Conservation (phyloP, 495 filamentous ascomycete species). For the Stereocaulon alpinum region DNA sequence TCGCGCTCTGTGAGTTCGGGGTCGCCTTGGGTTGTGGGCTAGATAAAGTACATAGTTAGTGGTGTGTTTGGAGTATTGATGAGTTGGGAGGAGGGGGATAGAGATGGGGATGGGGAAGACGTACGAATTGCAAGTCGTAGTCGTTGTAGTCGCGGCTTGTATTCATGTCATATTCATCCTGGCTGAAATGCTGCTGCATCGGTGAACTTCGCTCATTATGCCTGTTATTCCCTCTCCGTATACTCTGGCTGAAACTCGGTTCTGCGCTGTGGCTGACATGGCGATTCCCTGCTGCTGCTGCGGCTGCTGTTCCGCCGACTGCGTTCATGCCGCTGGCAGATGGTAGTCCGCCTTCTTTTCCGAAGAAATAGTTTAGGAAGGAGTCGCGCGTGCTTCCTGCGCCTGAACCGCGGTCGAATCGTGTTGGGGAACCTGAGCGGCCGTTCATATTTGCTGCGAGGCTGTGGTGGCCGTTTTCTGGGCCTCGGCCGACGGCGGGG, state of each 20-base stretch:
- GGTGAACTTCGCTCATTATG: slow-evolving; percentile 29
- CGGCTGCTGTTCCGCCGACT: slow-evolving; percentile 30
- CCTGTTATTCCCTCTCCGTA: slow-evolving; percentile 62
- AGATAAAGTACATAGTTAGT: slow-evolving; percentile 31
- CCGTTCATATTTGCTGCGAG: slow-evolving; percentile 62
- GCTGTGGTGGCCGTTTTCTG: slow-evolving; percentile 39
- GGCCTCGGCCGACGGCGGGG: slow-evolving; percentile 57
- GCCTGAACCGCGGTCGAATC: slow-evolving; percentile 39
- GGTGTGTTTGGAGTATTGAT: slow-evolving; percentile 30
- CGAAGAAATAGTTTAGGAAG: slow-evolving; percentile 97
- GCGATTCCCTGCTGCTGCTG: slow-evolving; percentile 38
- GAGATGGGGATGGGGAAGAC: slow-evolving; percentile 22
- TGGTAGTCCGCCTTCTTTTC: slow-evolving; percentile 67
- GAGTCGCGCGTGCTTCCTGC: slow-evolving; percentile 59
- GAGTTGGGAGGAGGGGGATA: background rate
- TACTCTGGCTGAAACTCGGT: slow-evolving; percentile 71
- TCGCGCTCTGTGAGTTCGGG: slow-evolving; percentile 90
- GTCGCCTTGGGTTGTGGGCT: slow-evolving; percentile 34
- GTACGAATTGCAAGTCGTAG: slow-evolving; percentile 50
- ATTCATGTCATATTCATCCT: slow-evolving; percentile 38
- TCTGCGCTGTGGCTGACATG: slow-evolving; percentile 67
- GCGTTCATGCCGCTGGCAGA: slow-evolving; percentile 29
- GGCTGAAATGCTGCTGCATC: slow-evolving; percentile 20
- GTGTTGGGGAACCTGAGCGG: slow-evolving; percentile 52
- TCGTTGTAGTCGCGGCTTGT: slow-evolving; percentile 26